Evolutionary conservation across 163 green algal genomes (phyloP), one percentile per base, ranked within the genome.

Genomic region (Chlamydomonas reinhardtii): DNA sequence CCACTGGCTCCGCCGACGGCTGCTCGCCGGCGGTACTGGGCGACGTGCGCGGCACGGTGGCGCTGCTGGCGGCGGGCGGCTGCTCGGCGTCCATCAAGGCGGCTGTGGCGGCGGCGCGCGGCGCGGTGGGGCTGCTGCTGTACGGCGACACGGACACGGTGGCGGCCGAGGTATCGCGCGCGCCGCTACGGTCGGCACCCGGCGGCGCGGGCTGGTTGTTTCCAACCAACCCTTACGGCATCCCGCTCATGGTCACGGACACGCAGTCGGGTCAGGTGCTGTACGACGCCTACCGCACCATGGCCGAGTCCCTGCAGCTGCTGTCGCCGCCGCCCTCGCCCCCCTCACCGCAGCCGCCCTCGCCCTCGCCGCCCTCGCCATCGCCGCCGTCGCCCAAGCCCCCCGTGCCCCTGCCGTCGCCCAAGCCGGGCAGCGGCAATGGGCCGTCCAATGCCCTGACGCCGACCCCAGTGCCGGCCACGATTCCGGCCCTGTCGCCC

Each of bases 41-140:
- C 31, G 52, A 85, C 69, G 6, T 85, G 31, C 52, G 22, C 1
- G 79, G 68, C 15, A 25, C 19, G 52, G 68, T 85, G 11, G 79
- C 79, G 68, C 71, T 85, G 68, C 12, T 85, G 68, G 25, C 68
- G 52, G 68, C 66, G 24, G 79, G 48, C 12, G 78, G 79, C 11
- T 85, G 79, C 54, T 8, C 31, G 20, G 25, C 37, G 0, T 25
- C 52, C 4, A 56, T 37, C 31, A 85, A 85, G 68, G 69, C 56
- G 2, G 54, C 68, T 0, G 62, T 62, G 25, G 79, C 54, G 14
- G 39, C 31, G 24, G 22, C 27, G 20, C 64, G 48, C 25, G 68
- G 68, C 14, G 79, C 48, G 11, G 17, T 64, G 14, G 79, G 79
- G 20, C 31, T 85, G n/a, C 8, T 85, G 4, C 25, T 85, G 79